Base-by-base conservation (phyloP, 805 yeast species). In the Huiozyma naganishii region DNA sequence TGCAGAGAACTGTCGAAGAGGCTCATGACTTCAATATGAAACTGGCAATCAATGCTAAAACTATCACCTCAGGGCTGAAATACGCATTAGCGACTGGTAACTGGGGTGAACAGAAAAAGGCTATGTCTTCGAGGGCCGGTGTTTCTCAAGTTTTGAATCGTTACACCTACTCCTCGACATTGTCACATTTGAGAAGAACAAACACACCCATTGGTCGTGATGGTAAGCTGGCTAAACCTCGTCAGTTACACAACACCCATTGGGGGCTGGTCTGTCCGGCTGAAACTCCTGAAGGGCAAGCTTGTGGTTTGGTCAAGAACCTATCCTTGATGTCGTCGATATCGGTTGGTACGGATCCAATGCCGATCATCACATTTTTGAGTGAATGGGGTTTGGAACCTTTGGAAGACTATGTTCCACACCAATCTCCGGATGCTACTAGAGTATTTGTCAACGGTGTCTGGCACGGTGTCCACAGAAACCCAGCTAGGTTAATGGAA, bases 191-290 rank as follows among this genome's bases (percentile, higher is more conserved):
- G 69, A 82, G 99, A 71, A 86, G 99, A 77, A 92, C 99, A 2
- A 92, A 92, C 61, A 94, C 99, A 4, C 98, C 98, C 36, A 92
- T 92, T 64, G 99, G 99, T 48, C 83, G 97, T 72, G 99, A 92
- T 67, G 98, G 98, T 72, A 92, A 92, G 67, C 76, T 92, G 52
- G 98, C 98, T 39, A 88, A 92, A 59, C 99, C 99, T 39, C 89
- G 99, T 72, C 99, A 92, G 71, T 75, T 92, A 60, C 99, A 92
- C 71, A 92, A 92, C 66, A 92, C 98, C 29, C 99, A 92, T 69
- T 92, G 99, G 99, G 99, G 99, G 59, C 76, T 92, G 57, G 97
- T 92, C 38, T 92, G 99, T 70, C 99, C 99, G 42, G 99, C 99
- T 27, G 99, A 92, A 68, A 92, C 99, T 12, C 99, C 99, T 3